These are phyloP conservation scores for Steccherinum ochraceum DNA, from an alignment of 768 basidiomycete species.

Conservation along the genomic window DNA sequence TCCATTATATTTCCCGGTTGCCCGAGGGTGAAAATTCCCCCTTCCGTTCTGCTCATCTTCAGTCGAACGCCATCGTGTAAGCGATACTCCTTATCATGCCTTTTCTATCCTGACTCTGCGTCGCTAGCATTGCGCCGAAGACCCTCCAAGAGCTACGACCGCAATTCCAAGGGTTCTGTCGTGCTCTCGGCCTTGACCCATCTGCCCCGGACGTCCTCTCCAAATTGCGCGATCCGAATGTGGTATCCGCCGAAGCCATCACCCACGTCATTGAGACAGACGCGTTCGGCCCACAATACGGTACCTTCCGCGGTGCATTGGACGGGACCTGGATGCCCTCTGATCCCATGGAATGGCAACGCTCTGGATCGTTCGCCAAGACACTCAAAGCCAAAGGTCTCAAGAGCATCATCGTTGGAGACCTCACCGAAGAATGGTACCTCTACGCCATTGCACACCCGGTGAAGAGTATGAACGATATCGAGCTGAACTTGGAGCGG, in stretches of 20 bases:
- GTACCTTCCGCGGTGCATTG: conserved; percentile 65
- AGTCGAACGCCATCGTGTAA: conserved; percentile 72
- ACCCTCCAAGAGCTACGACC: conserved; percentile 49
- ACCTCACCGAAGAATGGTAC: conserved; percentile 72
- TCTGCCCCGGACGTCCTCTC: conserved; percentile 40
- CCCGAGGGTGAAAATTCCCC: conserved; percentile 52
- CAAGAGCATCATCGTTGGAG: conserved; percentile 57
- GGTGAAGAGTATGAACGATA: conserved; percentile 40
- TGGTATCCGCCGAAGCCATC: conserved; percentile 44
- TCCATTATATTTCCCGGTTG: conserved; percentile 63
- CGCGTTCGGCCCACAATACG: conserved; percentile 40
- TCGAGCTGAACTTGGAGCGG: conserved; percentile 50
- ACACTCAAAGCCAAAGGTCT: conserved; percentile 53
- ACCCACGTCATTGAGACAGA: conserved; percentile 55
- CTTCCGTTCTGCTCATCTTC: conserved; percentile 58
- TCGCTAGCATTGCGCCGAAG: conserved; percentile 46
- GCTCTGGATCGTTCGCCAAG: conserved; percentile 49
- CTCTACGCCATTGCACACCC: conserved; percentile 69
- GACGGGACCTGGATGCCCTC: conserved; percentile 53
- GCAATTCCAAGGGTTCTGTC: conserved; percentile 62
- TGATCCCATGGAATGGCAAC: conserved; percentile 66
- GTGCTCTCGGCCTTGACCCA: conserved; percentile 49
- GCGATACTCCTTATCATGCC: conserved; percentile 13
- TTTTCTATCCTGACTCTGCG: not conserved
- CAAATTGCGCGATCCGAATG: conserved; percentile 41